Evolutionary conservation across 1,284 basidiomycete species (phyloP).

Genomic region (Singerocomus rubriflavus): DNA sequence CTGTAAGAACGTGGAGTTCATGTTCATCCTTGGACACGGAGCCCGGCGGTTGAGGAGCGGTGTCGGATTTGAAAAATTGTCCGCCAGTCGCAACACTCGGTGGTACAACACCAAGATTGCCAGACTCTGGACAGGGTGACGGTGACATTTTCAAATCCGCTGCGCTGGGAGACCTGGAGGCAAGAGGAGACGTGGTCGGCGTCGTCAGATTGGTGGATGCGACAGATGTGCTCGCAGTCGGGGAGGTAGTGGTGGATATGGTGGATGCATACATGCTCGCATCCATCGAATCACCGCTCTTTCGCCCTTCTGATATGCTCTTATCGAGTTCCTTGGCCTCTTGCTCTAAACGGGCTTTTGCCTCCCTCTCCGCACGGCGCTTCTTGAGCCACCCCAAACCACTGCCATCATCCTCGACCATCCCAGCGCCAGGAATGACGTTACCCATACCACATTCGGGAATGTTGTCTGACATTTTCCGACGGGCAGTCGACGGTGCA

Average conservation of each 20-base stretch:
- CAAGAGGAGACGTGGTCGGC: conserved; percentile 20
- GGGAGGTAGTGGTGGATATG: conserved; percentile 24
- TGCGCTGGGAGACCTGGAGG: conserved; percentile 29
- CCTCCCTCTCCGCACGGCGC: conserved; percentile 49
- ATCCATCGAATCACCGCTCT: conserved; percentile 24
- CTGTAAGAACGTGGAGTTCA: conserved; percentile 24
- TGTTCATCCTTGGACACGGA: conserved; percentile 20
- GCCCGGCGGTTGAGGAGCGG: not conserved
- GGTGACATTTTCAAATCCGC: conserved; percentile 15
- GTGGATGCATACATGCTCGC: conserved; percentile 26
- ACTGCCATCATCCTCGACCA: conserved; percentile 64
- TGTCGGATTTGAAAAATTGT: not conserved
- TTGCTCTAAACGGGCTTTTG: conserved; percentile 39
- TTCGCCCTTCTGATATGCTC: conserved; percentile 22
- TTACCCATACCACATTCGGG: conserved; percentile 28
- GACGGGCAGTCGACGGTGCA: conserved; percentile 5
- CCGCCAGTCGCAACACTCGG: not conserved
- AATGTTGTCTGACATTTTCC: conserved; percentile 20
- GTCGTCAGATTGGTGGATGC: conserved; percentile 20
- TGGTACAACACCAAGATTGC: not conserved
- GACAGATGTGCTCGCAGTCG: conserved; percentile 24
- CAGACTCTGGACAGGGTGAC: conserved; percentile 2
- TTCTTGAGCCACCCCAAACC: conserved; percentile 71
- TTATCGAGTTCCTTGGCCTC: conserved; percentile 26
- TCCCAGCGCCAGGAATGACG: conserved; percentile 20